Percentiles rank a stretch among this genome's conserved stretches.
phyloP scores from a whole-genome alignment of 164 flowering plant genomes.

The Nelumbo lutea region DNA sequence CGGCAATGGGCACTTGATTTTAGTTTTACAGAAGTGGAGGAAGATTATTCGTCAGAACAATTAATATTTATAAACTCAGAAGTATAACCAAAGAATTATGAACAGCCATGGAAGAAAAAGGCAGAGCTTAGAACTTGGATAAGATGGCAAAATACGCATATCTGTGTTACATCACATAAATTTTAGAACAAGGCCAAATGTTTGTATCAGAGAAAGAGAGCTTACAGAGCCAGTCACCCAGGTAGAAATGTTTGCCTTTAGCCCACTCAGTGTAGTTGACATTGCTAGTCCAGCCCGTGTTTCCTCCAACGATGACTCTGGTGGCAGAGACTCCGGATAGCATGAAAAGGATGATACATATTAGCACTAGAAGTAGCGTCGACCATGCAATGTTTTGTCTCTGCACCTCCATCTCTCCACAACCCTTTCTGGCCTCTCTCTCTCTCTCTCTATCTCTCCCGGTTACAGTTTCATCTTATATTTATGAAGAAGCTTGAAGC shows the following conservation, averaged over 20 bases:
- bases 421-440: background rate
- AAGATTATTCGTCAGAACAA: no score
- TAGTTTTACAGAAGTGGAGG: no score
- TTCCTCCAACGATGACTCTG: slow-evolving; percentile 13
- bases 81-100: no score
- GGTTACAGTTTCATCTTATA: background rate
- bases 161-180: no score
- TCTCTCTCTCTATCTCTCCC: background rate
- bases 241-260: slow-evolving; percentile 1
- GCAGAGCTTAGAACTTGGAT: no score
- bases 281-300: slow-evolving; percentile 3
- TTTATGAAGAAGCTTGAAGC: background rate
- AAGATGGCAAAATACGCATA: no score
- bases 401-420: slow-evolving; percentile 6
- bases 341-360: slow-evolving; percentile 8
- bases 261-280: slow-evolving; percentile 22
- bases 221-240: slow-evolving; percentile 21
- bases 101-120: no score
- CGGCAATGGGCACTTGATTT: no score
- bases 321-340: slow-evolving; percentile 5
- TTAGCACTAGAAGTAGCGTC: background rate
- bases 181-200: no score
- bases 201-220: background rate
- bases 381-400: slow-evolving; percentile 1
- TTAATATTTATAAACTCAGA: no score